Base-by-base conservation (phyloP, 1,284 basidiomycete genomes). In the Cystobasidium slooffiae region DNA sequence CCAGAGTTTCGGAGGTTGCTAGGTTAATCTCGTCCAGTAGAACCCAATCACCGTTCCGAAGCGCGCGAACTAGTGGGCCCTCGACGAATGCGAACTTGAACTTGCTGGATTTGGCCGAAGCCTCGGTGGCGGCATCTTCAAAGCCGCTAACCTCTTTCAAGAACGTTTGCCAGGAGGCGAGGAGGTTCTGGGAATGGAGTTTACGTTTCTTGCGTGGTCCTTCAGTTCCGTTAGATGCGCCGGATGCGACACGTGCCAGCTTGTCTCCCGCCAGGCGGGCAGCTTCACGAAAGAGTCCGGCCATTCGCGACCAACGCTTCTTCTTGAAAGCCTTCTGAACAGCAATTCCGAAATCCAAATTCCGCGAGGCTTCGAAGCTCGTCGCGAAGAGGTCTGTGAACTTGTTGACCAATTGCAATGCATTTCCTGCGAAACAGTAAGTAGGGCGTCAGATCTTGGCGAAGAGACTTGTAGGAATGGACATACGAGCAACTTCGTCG, bases 21-120 rank as follows among this genome's bases (percentile, higher is more conserved):
- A 99, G 85, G 81, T 99, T 99, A 82, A 99, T 90, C 83, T 99
- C 97, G 80, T 99, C 97, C 5, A 99, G 88, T 24, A 99, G 84
- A 49, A 99, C 88, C 97, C 97, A 99, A 81, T 96, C 89, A 8
- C 97, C 97, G 51, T 88, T 86, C 55, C 90, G 87, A 74, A 99
- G 83, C 0, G 97, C 97, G 79, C 91, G 92, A n/a, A 98, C 90
- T 14, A 99, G 84, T 9, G 97, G 96, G 0, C 97, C 97, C 81
- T 99, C 97, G 2, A 98, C 90, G 79, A 98, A 99, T 6, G 90
- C 89, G 81, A 99, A 99, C 0, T 93, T 91, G 80, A 95, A 91
- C 81, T 91, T 94, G 66, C 90, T 89, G 80, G 91, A 90, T 75
- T 89, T 90, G 77, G 89, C 89, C 31, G 73, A 47, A 20, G 75